Conservation (phyloP, 2,329 filamentous ascomycete genomes). For the Apiospora kogelbergensis region DNA sequence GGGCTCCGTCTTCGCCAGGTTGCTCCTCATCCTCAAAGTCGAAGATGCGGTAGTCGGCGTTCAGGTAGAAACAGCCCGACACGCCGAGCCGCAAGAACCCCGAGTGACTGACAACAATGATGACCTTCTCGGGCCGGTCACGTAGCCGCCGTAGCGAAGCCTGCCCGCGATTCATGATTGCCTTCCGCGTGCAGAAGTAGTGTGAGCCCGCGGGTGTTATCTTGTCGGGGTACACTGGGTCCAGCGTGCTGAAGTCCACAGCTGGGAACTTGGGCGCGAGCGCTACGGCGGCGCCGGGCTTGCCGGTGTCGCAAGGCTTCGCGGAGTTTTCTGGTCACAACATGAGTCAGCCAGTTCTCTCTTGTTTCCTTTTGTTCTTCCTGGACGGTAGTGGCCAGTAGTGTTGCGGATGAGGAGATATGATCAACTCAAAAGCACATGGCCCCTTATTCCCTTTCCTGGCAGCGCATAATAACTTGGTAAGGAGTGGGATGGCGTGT, state of each 20-base stretch:
- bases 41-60: slow-evolving; percentile 66
- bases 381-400: background rate
- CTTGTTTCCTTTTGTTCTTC: background rate
- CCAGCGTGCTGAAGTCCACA: slow-evolving; percentile 57
- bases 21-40: slow-evolving; percentile 39
- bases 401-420: too few relatives aligned
- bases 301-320: slow-evolving; percentile 63
- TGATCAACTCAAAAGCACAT: slow-evolving; percentile 12
- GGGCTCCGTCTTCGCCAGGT: slow-evolving; percentile 23
- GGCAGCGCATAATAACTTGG: too few relatives aligned
- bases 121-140: slow-evolving; percentile 56
- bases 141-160: slow-evolving; percentile 49
- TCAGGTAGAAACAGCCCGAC: slow-evolving; percentile 55
- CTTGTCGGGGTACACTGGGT: slow-evolving; percentile 65
- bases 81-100: slow-evolving; percentile 61
- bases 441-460: background rate
- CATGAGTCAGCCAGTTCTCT: background rate
- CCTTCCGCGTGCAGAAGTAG: slow-evolving; percentile 54
- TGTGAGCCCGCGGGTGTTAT: slow-evolving; percentile 41
- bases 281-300: slow-evolving; percentile 34
- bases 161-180: slow-evolving; percentile 56
- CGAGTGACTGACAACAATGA: slow-evolving; percentile 66
- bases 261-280: slow-evolving; percentile 51
- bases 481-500: background rate
- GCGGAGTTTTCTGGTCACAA: slow-evolving; percentile 49